A percentile compares a stretch with the other conserved stretches of the same genome.
These are phyloP conservation scores for Aspergillus homomorphus DNA, from an alignment of 495 filamentous ascomycete species.

Conservation along the genomic window DNA sequence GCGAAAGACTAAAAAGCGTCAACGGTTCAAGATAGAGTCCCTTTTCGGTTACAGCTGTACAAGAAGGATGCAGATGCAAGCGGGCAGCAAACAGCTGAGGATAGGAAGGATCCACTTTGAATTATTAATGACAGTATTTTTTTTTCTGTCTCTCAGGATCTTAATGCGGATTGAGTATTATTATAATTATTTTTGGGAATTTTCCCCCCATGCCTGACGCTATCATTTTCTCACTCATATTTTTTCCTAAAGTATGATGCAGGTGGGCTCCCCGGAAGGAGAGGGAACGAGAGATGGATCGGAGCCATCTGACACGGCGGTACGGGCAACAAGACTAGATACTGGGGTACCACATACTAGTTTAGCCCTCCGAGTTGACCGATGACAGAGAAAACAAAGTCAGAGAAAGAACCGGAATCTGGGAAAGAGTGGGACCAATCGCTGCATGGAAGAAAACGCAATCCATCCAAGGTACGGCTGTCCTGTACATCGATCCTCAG, in stretches of 20 bases:
- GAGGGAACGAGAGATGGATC: slow-evolving; percentile 25
- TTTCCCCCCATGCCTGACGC: slow-evolving; percentile 1
- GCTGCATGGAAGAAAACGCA: slow-evolving; percentile 15
- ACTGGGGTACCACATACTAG: slow-evolving; percentile 17
- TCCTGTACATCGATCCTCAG: slow-evolving; percentile 8
- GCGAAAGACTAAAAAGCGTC: slow-evolving; percentile 38
- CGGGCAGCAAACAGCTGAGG: slow-evolving; percentile 39
- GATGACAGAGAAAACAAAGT: slow-evolving; percentile 7
- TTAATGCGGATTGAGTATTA: background rate
- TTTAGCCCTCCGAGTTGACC: slow-evolving; percentile 13
- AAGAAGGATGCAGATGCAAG: slow-evolving; percentile 37
- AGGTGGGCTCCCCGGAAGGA: slow-evolving; percentile 17
- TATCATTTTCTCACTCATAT: slow-evolving; percentile 15
- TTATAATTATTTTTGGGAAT: slow-evolving; percentile 11
- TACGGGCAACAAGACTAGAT: slow-evolving; percentile 16
- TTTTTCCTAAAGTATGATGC: slow-evolving; percentile 23
- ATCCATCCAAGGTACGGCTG: slow-evolving; percentile 13
- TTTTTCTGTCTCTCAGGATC: background rate
- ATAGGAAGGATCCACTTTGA: slow-evolving; percentile 20
- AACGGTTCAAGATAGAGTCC: slow-evolving; percentile 33
- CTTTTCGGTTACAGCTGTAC: slow-evolving; percentile 47
- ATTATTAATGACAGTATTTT: slow-evolving; percentile 12
- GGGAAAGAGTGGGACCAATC: slow-evolving; percentile 35
- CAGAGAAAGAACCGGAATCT: slow-evolving; percentile 23
- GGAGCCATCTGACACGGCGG: slow-evolving; percentile 30